Percentiles rank a stretch among this genome's conserved stretches.
phyloP scores from a whole-genome alignment of 2,329 filamentous ascomycete species.

The Nothophoma quercina region DNA sequence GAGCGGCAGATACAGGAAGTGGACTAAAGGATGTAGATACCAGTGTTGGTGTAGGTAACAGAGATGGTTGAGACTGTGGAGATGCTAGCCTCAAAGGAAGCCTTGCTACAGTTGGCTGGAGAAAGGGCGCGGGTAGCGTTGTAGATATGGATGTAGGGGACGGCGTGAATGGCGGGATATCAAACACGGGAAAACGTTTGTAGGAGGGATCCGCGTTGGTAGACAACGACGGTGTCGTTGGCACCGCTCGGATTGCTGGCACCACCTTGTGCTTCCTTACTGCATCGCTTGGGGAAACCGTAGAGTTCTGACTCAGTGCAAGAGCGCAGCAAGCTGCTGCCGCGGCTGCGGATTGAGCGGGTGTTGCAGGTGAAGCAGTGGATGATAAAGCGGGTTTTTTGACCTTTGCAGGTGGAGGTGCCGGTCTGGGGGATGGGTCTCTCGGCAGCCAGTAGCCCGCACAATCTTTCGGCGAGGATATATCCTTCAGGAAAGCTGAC shows the following conservation, averaged over 20 bases:
- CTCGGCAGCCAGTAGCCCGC: constrained; percentile 1
- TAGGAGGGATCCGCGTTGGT: not conserved
- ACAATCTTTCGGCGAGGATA: constrained; percentile 10
- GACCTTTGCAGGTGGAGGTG: not conserved
- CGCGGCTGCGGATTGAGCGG: constrained; percentile 17
- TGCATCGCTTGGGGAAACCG: not conserved
- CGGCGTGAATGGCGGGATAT: not conserved
- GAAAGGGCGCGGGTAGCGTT: not conserved
- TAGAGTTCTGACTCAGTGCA: not conserved
- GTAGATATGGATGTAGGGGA: not conserved
- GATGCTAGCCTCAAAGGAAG: not conserved
- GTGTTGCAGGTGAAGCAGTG: constrained; percentile 2
- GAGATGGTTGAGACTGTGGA: not conserved
- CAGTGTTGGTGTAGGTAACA: no score
- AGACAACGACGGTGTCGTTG: constrained; percentile 7
- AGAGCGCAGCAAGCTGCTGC: constrained; percentile 17
- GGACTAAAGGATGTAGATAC: not conserved
- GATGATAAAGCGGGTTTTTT: no score
- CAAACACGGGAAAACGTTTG: not conserved
- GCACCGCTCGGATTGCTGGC: not conserved
- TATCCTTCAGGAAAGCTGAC: constrained; percentile 23
- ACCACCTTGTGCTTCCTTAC: not conserved
- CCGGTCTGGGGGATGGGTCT: not conserved
- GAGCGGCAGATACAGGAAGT: not conserved
- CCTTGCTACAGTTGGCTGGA: not conserved